These are phyloP conservation scores for Kurtzmaniella natalensis DNA, from an alignment of 1,139 yeast genomes.

Conservation along the genomic window DNA sequence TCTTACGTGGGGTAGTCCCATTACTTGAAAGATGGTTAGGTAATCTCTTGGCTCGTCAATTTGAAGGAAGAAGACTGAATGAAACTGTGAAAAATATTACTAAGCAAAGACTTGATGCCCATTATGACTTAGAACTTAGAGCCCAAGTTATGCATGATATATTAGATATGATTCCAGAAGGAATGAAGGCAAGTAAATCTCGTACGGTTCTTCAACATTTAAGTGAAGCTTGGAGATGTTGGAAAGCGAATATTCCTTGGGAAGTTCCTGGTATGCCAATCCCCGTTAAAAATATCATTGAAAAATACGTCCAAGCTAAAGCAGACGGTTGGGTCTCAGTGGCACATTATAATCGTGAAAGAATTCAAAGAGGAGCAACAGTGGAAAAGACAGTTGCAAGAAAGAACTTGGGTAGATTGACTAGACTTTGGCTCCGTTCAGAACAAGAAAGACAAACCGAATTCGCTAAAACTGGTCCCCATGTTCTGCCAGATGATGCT, in stretches of 20 bases:
- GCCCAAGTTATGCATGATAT: constrained; percentile 96
- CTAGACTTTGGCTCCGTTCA: constrained; percentile 86
- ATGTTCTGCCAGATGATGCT: constrained; percentile 81
- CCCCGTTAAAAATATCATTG: constrained; percentile 81
- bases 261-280: constrained; percentile 94
- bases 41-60: constrained; percentile 84
- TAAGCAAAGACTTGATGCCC: constrained; percentile 92
- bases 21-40: constrained; percentile 93
- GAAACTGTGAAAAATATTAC: constrained; percentile 93
- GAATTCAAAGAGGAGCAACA: constrained; percentile 81
- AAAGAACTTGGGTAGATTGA: constrained; percentile 86
- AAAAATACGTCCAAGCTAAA: constrained; percentile 86
- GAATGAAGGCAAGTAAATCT: constrained; percentile 81
- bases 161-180: constrained; percentile 95
- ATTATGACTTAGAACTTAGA: constrained; percentile 87
- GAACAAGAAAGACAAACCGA: constrained; percentile 87
- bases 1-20: constrained; percentile 91
- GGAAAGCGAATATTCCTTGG: constrained; percentile 99
- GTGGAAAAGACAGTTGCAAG: constrained; percentile 93
- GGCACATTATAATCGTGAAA: constrained; percentile 87
- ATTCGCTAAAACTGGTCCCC: constrained; percentile 85
- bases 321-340: constrained; percentile 97
- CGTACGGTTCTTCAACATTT: constrained; percentile 87
- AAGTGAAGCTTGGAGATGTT: constrained; percentile 98
- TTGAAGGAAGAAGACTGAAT: constrained; percentile 91